Percentiles rank a stretch among this genome's conserved stretches.
Conservation (phyloP, 2,329 filamentous ascomycete species). For the Fulvia fulva region DNA sequence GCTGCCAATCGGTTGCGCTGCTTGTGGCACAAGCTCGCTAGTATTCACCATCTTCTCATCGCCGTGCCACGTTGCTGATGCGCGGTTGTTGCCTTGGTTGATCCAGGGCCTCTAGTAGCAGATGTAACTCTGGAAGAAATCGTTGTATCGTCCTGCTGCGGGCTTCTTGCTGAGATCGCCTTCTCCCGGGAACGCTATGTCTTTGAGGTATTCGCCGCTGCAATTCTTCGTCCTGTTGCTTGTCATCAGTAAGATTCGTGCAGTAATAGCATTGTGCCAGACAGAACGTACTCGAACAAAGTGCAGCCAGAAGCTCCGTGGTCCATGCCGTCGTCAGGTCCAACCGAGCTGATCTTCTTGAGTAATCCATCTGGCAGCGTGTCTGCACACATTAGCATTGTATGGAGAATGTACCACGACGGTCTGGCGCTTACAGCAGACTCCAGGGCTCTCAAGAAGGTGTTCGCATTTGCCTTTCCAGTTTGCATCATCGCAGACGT, state of each 20-base stretch:
- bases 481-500: constrained; percentile 17
- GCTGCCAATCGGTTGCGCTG: no score
- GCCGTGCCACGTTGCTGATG: background rate
- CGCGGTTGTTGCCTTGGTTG: background rate
- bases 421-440: constrained; percentile 20
- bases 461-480: constrained; percentile 18
- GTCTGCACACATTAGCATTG: constrained; percentile 7
- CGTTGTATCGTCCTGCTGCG: constrained; percentile 13
- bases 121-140: constrained; percentile 16
- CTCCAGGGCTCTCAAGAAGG: constrained; percentile 13
- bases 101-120: constrained; percentile 10
- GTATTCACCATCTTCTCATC: no score
- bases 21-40: no score
- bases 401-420: background rate
- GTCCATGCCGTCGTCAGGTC: constrained; percentile 11
- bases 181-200: constrained; percentile 12
- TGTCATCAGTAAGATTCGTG: background rate
- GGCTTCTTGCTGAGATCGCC: constrained; percentile 8
- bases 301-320: constrained; percentile 16
- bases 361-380: constrained; percentile 13
- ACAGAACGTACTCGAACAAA: constrained; percentile 15
- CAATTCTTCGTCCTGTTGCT: constrained; percentile 12
- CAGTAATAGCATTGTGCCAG: background rate
- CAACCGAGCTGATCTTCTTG: constrained; percentile 14
- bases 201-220: constrained; percentile 8